These are phyloP conservation scores for Casuarina equisetifolia DNA, from an alignment of 306 rosid genomes.

Conservation along the genomic window DNA sequence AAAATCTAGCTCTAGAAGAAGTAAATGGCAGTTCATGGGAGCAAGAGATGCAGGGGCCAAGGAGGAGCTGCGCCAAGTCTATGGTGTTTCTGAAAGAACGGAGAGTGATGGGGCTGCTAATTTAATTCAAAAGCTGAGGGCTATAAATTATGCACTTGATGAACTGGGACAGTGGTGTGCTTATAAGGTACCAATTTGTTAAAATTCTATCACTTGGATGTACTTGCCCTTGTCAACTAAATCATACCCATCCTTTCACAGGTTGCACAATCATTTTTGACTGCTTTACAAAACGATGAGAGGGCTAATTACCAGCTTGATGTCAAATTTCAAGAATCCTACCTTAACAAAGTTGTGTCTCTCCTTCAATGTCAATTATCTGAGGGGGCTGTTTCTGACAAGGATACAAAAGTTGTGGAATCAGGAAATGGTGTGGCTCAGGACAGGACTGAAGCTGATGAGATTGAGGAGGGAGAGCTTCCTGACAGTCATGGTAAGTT, in stretches of 20 bases:
- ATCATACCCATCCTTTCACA: constrained; percentile 36
- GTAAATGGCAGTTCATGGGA: constrained; percentile 99
- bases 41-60: constrained; percentile 99
- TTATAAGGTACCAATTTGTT: constrained; percentile 58
- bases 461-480: constrained; percentile 97
- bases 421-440: constrained; percentile 33
- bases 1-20: constrained; percentile 86
- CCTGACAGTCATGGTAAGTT: constrained; percentile 92
- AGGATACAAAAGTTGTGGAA: constrained; percentile 47
- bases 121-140: constrained; percentile 92
- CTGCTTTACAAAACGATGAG: constrained; percentile 98
- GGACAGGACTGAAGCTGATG: constrained; percentile 50
- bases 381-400: constrained; percentile 86
- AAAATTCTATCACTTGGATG: constrained; percentile 15
- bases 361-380: constrained; percentile 87
- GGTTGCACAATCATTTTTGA: constrained; percentile 93
- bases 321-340: constrained; percentile 96
- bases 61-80: constrained; percentile 95
- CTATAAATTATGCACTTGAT: constrained; percentile 96
- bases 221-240: constrained; percentile 21
- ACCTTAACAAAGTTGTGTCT: constrained; percentile 72
- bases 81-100: constrained; percentile 98
- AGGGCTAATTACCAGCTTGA: constrained; percentile 97
- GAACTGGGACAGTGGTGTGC: constrained; percentile 99
- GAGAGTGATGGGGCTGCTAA: constrained; percentile 99